Evolutionary conservation across 768 basidiomycete species (phyloP).

Genomic region (Termitomyces sp.): DNA sequence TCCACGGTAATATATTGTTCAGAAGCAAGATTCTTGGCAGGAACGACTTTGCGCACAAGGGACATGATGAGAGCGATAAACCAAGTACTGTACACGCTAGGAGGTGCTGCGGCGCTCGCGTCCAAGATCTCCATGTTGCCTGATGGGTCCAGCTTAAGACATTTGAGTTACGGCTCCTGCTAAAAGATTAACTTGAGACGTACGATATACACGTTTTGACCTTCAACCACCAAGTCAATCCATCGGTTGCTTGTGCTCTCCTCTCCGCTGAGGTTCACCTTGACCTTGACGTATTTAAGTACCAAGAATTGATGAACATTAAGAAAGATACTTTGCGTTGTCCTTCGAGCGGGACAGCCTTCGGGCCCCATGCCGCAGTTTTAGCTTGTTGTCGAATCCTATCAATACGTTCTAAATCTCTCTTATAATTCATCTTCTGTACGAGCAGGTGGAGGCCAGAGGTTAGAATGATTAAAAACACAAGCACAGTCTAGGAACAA

Average conservation of each 20-base stretch:
- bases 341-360: slow-evolving; percentile 54
- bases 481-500: slow-evolving; percentile 55
- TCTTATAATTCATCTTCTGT: slow-evolving; percentile 69
- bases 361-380: slow-evolving; percentile 77
- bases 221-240: slow-evolving; percentile 82
- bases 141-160: slow-evolving; percentile 49
- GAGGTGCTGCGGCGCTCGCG: slow-evolving; percentile 47
- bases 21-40: slow-evolving; percentile 11
- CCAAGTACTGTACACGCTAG: slow-evolving; percentile 68
- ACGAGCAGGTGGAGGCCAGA: slow-evolving; percentile 80
- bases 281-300: slow-evolving; percentile 43
- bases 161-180: neutral
- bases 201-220: slow-evolving; percentile 69
- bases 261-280: slow-evolving; percentile 62
- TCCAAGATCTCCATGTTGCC: slow-evolving; percentile 57
- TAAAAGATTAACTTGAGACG: slow-evolving; percentile 22
- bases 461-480: slow-evolving; percentile 73
- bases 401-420: slow-evolving; percentile 67
- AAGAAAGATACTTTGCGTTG: slow-evolving; percentile 55
- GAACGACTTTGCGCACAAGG: slow-evolving; percentile 22
- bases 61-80: slow-evolving; percentile 43
- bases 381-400: slow-evolving; percentile 56
- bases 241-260: slow-evolving; percentile 49
- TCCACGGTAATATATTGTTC: slow-evolving; percentile 16
- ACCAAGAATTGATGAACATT: neutral